These are phyloP conservation scores for Magnolia kwangsiensis DNA, from an alignment of 164 flowering plant species.

Conservation along the genomic window DNA sequence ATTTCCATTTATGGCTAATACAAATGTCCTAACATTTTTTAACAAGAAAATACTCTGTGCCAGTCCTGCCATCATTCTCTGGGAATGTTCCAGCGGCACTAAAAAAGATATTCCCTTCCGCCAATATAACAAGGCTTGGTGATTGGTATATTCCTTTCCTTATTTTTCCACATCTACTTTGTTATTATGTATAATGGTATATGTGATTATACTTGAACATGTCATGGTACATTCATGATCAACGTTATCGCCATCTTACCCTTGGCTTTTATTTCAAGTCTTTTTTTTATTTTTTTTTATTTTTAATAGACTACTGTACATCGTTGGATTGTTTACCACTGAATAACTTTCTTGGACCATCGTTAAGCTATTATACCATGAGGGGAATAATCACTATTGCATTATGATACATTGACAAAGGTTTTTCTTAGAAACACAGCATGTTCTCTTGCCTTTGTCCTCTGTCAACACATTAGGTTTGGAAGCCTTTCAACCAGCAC, in stretches of 20 bases:
- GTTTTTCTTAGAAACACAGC: too few species aligned
- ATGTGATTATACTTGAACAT: background rate
- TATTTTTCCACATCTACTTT: background rate
- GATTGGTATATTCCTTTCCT: conserved; percentile 57
- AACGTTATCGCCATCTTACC: background rate
- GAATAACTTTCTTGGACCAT: too few species aligned
- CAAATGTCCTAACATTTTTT: background rate
- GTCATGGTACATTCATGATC: background rate
- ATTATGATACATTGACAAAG: too few species aligned
- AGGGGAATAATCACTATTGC: too few species aligned
- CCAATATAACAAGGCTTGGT: conserved; percentile 86
- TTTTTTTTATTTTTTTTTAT: too few species aligned
- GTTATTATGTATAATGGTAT: background rate
- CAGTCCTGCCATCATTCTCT: conserved; percentile 95
- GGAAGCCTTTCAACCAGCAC: too few species aligned
- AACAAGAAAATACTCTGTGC: background rate
- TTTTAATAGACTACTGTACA: too few species aligned
- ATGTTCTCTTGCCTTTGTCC: too few species aligned
- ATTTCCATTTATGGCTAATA: background rate
- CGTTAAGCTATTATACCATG: too few species aligned
- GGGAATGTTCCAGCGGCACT: conserved; percentile 93
- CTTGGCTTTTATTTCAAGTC: too few species aligned
- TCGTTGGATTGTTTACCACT: too few species aligned
- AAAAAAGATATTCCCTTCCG: conserved; percentile 61
- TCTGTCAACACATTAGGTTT: too few species aligned